Base-by-base conservation (phyloP, 169 alveolate species). In the Fabrea salina region DNA sequence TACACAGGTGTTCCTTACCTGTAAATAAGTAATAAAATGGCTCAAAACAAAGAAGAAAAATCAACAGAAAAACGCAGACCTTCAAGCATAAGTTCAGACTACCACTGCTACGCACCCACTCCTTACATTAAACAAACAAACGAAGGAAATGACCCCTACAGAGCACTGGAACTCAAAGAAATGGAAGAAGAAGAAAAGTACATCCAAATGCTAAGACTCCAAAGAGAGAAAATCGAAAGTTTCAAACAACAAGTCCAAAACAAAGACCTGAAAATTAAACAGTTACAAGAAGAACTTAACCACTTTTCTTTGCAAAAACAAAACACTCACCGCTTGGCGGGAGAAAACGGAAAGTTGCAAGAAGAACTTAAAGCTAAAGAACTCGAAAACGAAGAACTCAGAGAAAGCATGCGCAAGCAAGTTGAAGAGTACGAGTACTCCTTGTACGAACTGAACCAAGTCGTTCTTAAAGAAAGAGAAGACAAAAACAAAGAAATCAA, bases 111-210 rank as follows among this genome's bases (percentile, higher is more conserved):
- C n/a, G n/a, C n/a, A n/a, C n/a, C n/a, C n/a, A n/a, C n/a, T n/a
- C n/a, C n/a, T n/a, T n/a, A n/a, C n/a, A n/a, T n/a, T n/a, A n/a
- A n/a, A n/a, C n/a, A n/a, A n/a, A n/a, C n/a, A n/a, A n/a, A n/a
- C n/a, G n/a, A n/a, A n/a, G n/a, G n/a, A n/a, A n/a, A n/a, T 61
- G 74, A 61, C 25, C 39, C 74, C 8, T 16, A 35, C 11, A 27
- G 74, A 61, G 74, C 74, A 16, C 13, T 61, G 41, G 74, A 61
- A 61, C 11, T 61, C 22, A 27, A 37, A 27, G 74, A 61, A 37
- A 27, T 61, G 74, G 25, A 37, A 61, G 74, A 61, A 35, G 74
- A 61, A 51, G 51, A 61, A 35, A 61, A 37, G 32, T 61, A 61
- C 49, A 30, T 61, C 11, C 51, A 61, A 61, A 51, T 27, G 22